Conservation (phyloP, 495 filamentous ascomycete genomes). For the Glonium stellatum region DNA sequence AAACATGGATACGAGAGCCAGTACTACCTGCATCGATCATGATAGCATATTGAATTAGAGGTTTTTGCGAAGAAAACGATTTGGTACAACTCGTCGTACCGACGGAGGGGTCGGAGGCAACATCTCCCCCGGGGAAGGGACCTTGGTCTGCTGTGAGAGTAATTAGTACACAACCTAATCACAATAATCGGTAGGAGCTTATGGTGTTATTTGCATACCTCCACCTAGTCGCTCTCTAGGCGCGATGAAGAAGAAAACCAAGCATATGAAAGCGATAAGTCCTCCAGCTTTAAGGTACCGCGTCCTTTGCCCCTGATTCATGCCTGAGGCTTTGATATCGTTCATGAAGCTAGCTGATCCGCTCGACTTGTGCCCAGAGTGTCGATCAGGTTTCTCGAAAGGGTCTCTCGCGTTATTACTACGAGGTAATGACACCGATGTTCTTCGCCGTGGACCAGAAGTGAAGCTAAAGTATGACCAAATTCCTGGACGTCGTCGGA, state of each 20-base stretch:
- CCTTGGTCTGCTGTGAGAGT: slow-evolving; percentile 2
- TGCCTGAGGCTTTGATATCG: slow-evolving; percentile 43
- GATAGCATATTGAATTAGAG: slow-evolving; percentile 90
- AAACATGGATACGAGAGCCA: slow-evolving; percentile 95
- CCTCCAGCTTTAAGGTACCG: slow-evolving; percentile 78
- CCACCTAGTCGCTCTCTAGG: slow-evolving; percentile 43
- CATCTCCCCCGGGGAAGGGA: slow-evolving; percentile 23
- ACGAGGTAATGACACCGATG: slow-evolving; percentile 38
- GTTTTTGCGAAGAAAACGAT: slow-evolving; percentile 76
- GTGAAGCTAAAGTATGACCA: slow-evolving; percentile 46
- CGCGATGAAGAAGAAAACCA: slow-evolving; percentile 69
- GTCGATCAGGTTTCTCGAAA: slow-evolving; percentile 43
- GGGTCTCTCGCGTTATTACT: slow-evolving; percentile 33
- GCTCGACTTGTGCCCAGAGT: slow-evolving; percentile 20
- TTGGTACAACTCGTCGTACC: slow-evolving; percentile 69
- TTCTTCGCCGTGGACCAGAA: slow-evolving; percentile 31
- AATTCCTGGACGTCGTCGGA: slow-evolving; percentile 39
- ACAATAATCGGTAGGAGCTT: slow-evolving; percentile 33
- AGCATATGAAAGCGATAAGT: slow-evolving; percentile 64
- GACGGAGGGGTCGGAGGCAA: slow-evolving; percentile 51
- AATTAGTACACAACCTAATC: slow-evolving; percentile 31
- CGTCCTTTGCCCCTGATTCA: slow-evolving; percentile 42
- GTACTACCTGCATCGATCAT: slow-evolving; percentile 99
- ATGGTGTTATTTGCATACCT: slow-evolving; percentile 10
- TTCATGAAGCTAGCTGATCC: slow-evolving; percentile 29